phyloP scores from a whole-genome alignment of 495 filamentous ascomycete species.

The Podospora australis region DNA sequence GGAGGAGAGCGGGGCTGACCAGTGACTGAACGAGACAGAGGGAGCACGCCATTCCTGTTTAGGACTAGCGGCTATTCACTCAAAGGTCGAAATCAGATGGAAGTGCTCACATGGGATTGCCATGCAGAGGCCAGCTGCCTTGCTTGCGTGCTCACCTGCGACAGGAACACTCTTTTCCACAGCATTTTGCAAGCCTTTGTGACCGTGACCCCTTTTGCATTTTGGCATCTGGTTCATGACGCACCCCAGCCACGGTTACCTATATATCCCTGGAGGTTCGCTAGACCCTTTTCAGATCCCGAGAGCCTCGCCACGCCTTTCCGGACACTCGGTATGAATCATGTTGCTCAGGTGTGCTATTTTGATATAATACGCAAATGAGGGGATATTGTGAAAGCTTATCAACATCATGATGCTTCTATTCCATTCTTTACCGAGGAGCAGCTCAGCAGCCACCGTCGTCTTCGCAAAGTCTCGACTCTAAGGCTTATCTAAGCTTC shows the following conservation, averaged over 20 bases:
- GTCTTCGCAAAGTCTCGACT: no score
- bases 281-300: background rate
- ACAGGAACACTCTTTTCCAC: background rate
- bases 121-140: slow-evolving; percentile 2
- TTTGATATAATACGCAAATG: background rate
- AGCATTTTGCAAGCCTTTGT: background rate
- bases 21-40: slow-evolving; percentile 21
- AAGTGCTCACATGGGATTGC: slow-evolving; percentile 21
- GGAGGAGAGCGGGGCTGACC: slow-evolving; percentile 20
- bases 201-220: background rate
- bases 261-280: background rate
- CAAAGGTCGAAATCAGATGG: slow-evolving; percentile 26
- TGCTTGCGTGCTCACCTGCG: slow-evolving; percentile 6
- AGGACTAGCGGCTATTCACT: slow-evolving; percentile 5
- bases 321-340: background rate
- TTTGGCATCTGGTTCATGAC: background rate
- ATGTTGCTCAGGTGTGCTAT: no score
- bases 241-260: background rate
- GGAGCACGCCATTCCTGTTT: slow-evolving; percentile 2
- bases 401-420: background rate
- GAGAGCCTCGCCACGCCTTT: background rate
- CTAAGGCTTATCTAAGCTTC: no score
- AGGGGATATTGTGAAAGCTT: no score
- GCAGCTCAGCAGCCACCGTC: no score
- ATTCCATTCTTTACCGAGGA: no score